These are phyloP conservation scores for Parasitella parasitica DNA, from an alignment of 371 early-diverging fungal genomes.

Conservation along the genomic window DNA sequence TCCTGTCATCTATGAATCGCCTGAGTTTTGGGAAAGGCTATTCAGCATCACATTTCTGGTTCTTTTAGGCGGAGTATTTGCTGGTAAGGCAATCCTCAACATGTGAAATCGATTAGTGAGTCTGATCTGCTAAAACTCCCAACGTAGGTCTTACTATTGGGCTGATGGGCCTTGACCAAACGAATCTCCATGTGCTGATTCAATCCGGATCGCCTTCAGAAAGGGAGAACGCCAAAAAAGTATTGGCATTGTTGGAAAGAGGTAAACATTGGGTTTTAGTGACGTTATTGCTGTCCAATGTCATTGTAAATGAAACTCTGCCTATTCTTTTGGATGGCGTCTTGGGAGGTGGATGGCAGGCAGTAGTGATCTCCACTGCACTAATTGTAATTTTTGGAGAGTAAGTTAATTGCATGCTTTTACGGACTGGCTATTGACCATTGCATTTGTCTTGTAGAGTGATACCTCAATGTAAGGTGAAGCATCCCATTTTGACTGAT, in stretches of 20 bases:
- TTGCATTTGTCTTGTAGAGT: constrained; percentile 51
- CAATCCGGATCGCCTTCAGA: constrained; percentile 69
- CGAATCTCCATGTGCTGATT: constrained; percentile 66
- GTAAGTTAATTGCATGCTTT: constrained; percentile 42
- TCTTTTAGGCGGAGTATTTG: constrained; percentile 69
- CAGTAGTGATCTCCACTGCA: constrained; percentile 85
- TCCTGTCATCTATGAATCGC: constrained; percentile 13
- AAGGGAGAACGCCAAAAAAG: constrained; percentile 64
- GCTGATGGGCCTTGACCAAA: constrained; percentile 75
- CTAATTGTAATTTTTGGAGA: constrained; percentile 93
- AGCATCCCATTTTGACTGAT: not conserved
- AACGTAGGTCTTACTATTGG: constrained; percentile 80
- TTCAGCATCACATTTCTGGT: constrained; percentile 54
- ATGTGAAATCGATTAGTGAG: not conserved
- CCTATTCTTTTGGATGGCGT: constrained; percentile 87
- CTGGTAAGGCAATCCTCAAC: constrained; percentile 42
- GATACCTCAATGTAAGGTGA: constrained; percentile 33
- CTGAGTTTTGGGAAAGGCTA: constrained; percentile 45
- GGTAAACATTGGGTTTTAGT: constrained; percentile 85
- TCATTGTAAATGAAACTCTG: constrained; percentile 91
- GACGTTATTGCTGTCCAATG: constrained; percentile 87
- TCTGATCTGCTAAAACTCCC: not conserved
- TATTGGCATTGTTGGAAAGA: constrained; percentile 66
- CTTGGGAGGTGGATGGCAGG: constrained; percentile 78
- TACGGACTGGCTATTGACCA: constrained; percentile 6